These are phyloP conservation scores for Aphanocladium album DNA, from an alignment of 2,329 filamentous ascomycete genomes.

Conservation along the genomic window DNA sequence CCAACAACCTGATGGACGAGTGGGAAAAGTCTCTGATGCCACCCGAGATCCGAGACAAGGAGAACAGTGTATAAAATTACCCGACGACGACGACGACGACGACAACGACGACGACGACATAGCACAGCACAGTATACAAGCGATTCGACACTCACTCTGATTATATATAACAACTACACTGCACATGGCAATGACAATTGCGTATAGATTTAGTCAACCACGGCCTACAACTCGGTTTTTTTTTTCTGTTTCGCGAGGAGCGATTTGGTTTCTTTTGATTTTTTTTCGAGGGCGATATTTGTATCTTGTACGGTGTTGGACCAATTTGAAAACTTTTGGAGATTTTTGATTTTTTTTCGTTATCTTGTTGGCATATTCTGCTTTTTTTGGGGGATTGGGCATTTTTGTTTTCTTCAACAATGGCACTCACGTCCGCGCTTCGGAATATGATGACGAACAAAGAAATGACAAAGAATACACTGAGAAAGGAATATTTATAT, in stretches of 20 bases:
- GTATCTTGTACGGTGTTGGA: neutral
- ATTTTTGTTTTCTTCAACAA: neutral
- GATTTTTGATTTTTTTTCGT: neutral
- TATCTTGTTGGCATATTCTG: neutral
- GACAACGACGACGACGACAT: neutral
- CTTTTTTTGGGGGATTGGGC: neutral
- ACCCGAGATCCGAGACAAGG: constrained; percentile 26
- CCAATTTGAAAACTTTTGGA: neutral
- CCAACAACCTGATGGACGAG: constrained; percentile 82
- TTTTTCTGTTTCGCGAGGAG: neutral
- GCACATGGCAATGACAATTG: constrained; percentile 1
- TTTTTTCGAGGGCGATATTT: neutral
- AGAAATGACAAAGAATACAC: constrained; percentile 12
- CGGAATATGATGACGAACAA: constrained; percentile 1
- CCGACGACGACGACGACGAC: too few species aligned
- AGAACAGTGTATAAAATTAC: constrained; percentile 25
- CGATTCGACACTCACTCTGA: neutral
- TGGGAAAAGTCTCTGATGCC: constrained; percentile 64
- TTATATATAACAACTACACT: neutral
- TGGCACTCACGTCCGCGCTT: neutral
- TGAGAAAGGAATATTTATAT: constrained; percentile 3
- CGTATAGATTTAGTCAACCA: constrained; percentile 5
- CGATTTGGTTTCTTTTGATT: neutral
- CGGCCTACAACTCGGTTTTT: neutral
- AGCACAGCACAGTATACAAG: neutral